Evolutionary conservation across 305 asterid species (phyloP).

Genomic region (Fraxinus albicans): DNA sequence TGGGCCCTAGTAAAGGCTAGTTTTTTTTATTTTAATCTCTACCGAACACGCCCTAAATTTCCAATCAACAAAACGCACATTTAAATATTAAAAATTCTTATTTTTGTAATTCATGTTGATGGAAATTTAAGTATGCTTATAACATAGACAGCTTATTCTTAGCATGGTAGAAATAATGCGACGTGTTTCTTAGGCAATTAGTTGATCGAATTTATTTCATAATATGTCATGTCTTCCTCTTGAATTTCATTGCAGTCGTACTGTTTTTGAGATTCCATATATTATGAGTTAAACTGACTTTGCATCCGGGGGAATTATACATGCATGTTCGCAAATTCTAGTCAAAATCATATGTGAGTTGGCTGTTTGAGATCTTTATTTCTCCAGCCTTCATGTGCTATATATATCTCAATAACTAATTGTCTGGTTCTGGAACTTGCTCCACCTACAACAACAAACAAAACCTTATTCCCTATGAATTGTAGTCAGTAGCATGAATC

Average conservation of each 20-base stretch:
- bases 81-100: background rate
- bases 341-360: background rate
- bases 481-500: background rate
- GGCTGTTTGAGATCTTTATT: background rate
- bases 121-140: conserved; percentile 7
- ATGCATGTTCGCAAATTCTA: background rate
- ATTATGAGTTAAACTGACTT: background rate
- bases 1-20: too few relatives aligned
- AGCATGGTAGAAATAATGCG: background rate
- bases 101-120: conserved; percentile 12
- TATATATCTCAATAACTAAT: background rate
- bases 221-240: background rate
- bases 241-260: background rate
- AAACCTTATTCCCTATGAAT: background rate
- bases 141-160: conserved; percentile 1
- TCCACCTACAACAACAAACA: background rate
- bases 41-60: background rate
- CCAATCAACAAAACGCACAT: background rate
- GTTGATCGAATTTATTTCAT: background rate
- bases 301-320: background rate
- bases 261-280: background rate
- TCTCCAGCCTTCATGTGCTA: background rate
- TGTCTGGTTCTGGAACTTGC: background rate
- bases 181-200: background rate
- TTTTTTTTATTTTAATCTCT: too few relatives aligned